Evolutionary conservation across 2,329 filamentous ascomycete genomes (phyloP).

Genomic region (Aspergillus quadrilineatus): DNA sequence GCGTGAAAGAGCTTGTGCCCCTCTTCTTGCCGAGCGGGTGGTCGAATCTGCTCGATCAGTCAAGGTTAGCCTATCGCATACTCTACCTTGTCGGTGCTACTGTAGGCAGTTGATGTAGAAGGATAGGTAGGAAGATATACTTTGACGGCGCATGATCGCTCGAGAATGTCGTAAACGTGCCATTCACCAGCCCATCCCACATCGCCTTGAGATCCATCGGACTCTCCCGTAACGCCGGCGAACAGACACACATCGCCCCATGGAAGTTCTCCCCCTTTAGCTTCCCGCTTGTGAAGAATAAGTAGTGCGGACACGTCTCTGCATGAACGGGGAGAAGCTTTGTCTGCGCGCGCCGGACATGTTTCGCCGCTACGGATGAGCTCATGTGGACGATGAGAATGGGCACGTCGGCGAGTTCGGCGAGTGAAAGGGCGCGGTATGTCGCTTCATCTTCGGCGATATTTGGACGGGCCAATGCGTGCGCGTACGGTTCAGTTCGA

Average conservation of each 20-base stretch:
- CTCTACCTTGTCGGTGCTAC: neutral
- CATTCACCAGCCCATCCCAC: conserved; percentile 53
- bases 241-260: conserved; percentile 57
- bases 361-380: neutral
- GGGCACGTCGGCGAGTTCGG: conserved; percentile 50
- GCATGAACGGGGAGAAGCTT: conserved; percentile 54
- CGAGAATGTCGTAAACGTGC: conserved; percentile 56
- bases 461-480: conserved; percentile 43
- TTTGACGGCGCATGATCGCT: conserved; percentile 49
- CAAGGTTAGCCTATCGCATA: too few species aligned
- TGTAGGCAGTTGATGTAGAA: neutral
- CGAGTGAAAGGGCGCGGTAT: conserved; percentile 48
- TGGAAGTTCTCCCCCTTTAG: conserved; percentile 42
- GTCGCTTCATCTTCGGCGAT: conserved; percentile 48
- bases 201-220: conserved; percentile 53
- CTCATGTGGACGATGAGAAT: conserved; percentile 55
- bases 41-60: conserved; percentile 18
- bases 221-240: conserved; percentile 51
- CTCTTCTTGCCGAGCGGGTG: conserved; percentile 39
- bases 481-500: conserved; percentile 41
- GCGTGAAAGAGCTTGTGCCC: conserved; percentile 38
- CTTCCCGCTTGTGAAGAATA: conserved; percentile 54
- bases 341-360: neutral
- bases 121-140: conserved; percentile 14
- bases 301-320: conserved; percentile 60